Base-by-base conservation (phyloP, 2,329 filamentous ascomycete species). In the Metarhizium sp. region DNA sequence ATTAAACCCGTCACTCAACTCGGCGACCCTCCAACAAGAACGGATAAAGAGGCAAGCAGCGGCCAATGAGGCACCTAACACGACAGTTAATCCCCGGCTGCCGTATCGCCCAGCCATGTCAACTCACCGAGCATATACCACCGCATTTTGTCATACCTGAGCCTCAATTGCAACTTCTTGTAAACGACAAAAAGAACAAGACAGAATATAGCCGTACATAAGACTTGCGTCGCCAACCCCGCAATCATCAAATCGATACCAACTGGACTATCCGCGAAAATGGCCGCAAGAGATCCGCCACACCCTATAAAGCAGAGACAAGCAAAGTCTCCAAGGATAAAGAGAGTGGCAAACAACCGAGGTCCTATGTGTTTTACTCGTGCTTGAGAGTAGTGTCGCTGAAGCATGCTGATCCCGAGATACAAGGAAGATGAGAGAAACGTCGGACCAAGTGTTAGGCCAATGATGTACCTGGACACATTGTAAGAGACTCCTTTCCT, bases 301-400 rank as follows among this genome's bases (percentile, higher is more conserved):
- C 53, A 55, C 30, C 60, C 60, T 13, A 61, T 60, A 47, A 61
- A 60, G 34, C 52, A 60, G 30, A 61, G 56, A 29, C 59, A 61
- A 14, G 57, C 6, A 34, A 61, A 60, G 25, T 59, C 58, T 6
- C 60, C 60, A 3, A 61, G 55, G 25, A 61, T 59, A 30, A 61
- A 61, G 2, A 58, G 49, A 2, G 52, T 56, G 16, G 60, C 52
- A 18, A 59, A 60, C 13, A 52, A 40, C 13, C 50, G 51, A 6
- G 60, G 59, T 0, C 57, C n/a, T 6, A 61, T 40, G 25, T 14
- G 29, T 2, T 34, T 36, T 20, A 61, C 55, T 5, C 53, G 53
- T 10, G 54, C 55, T 2, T 47, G 7, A 2, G 40, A 30, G 20
- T 57, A 34, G 4, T 42, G 32, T 2, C 47, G 54, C 52, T 60